Evolutionary conservation across 2,329 filamentous ascomycete species (phyloP), one percentile per base, ranked within the genome.

Genomic region (Blastomyces parvus): DNA sequence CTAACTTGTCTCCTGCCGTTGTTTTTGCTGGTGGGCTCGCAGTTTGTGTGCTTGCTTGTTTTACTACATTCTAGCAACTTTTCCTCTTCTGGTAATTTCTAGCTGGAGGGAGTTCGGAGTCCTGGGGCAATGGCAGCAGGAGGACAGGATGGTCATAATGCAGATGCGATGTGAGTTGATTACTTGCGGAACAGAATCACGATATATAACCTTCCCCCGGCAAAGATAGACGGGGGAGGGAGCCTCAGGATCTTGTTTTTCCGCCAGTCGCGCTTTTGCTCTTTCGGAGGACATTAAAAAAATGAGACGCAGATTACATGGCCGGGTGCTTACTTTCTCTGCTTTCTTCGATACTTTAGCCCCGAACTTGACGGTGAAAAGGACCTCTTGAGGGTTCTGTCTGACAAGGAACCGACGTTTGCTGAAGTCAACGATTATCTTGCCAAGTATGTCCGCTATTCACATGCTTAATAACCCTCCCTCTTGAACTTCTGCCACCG

Each of bases 351-450:
- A 38, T 19, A n/a, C 63, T 59, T 40, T 66, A 77, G 75, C 66
- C 71, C 64, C 71, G 74, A 75, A 69, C 69, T 75, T 70, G 73
- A 78, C 64, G 75, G 80, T 64, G 82, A 84, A 72, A 77, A 74
- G 66, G 75, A 81, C 59, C 75, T 85, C 66, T 70, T 74, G 61
- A 74, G 76, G 62, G 78, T 78, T 65, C 76, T 84, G 69, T 77
- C 77, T 67, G 78, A 81, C 64, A 76, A 78, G 69, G 77, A 80
- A 65, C 78, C 79, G 61, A 76, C 78, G 52, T 80, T 79, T 72
- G 76, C 78, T 56, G 79, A 82, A 67, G 79, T 84, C 66, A 77
- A 78, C 33, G 74, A 78, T 65, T 75, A 77, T 63, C 69, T 78
- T 63, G 70, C 74, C 52, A 74, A 76, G 77, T 79, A 67, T 67